A percentile compares a stretch with the other conserved stretches of the same genome.
Conservation (phyloP, 495 filamentous ascomycete species). For the Aspergillus cristatus region DNA sequence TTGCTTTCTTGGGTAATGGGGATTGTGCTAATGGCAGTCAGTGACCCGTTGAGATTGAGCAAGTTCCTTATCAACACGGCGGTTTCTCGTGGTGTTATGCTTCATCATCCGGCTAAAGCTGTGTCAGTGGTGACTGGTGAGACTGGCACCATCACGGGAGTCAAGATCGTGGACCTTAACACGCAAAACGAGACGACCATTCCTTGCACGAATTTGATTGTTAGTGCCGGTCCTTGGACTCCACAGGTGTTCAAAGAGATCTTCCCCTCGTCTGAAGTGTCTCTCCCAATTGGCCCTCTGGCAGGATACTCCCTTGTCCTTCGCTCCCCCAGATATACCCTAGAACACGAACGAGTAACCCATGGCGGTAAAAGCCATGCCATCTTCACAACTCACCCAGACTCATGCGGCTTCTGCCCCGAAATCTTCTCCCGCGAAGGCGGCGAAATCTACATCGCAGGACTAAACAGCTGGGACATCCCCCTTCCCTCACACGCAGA, state of each 20-base stretch:
- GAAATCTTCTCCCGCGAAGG: constrained; percentile 62
- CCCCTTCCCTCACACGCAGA: constrained; percentile 46
- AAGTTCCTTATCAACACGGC: constrained; percentile 53
- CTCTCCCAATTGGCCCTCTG: constrained; percentile 49
- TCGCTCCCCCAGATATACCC: constrained; percentile 46
- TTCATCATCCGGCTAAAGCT: constrained; percentile 57
- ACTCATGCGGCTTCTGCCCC: constrained; percentile 48
- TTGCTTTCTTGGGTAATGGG: too few species aligned
- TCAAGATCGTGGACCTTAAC: constrained; percentile 30
- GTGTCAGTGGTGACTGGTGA: constrained; percentile 42
- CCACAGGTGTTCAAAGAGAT: constrained; percentile 49
- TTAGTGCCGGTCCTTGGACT: constrained; percentile 67
- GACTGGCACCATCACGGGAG: constrained; percentile 36
- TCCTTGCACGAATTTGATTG: constrained; percentile 48
- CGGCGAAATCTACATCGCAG: constrained; percentile 64
- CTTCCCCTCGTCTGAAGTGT: constrained; percentile 45
- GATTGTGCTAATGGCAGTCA: constrained; percentile 7
- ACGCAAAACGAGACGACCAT: constrained; percentile 16
- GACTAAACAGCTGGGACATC: constrained; percentile 52
- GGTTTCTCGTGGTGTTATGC: constrained; percentile 47
- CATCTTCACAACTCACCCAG: constrained; percentile 51
- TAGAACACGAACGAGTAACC: constrained; percentile 15
- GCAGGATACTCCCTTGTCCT: constrained; percentile 67
- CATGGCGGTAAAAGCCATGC: constrained; percentile 49
- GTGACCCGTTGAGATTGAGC: constrained; percentile 53